Conservation (phyloP, 179 eudicot species). For the Spinacia oleracea region DNA sequence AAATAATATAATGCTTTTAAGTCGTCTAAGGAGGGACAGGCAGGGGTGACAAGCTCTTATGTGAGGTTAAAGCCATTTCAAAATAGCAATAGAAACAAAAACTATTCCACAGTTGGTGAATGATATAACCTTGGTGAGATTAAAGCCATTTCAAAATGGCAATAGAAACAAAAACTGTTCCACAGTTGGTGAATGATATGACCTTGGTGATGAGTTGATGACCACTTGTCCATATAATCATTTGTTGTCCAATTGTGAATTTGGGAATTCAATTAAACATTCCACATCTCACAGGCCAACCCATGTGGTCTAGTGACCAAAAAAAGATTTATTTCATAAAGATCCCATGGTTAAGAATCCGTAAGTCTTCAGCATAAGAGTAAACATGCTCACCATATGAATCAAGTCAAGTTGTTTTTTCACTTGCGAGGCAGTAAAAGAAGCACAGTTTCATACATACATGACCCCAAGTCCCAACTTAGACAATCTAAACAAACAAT, state of each 20-base stretch:
- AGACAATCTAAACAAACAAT: slow-evolving; percentile 6
- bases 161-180: background rate
- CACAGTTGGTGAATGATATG: background rate
- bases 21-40: background rate
- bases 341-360: background rate
- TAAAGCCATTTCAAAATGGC: background rate
- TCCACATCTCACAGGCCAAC: background rate
- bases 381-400: background rate
- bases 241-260: background rate
- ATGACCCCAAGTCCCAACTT: background rate
- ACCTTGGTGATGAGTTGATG: too few relatives aligned
- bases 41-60: background rate
- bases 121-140: background rate
- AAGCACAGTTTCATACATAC: background rate
- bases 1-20: background rate
- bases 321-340: background rate
- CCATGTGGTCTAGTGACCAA: background rate
- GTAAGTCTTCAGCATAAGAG: background rate
- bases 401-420: background rate
- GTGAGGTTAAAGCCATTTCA: background rate
- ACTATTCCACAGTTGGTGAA: background rate
- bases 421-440: background rate
- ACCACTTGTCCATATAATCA: background rate
- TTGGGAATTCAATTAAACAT: background rate
- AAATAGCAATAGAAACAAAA: background rate